These are phyloP conservation scores for Rosa persica DNA, from an alignment of 306 rosid species.

Conservation along the genomic window DNA sequence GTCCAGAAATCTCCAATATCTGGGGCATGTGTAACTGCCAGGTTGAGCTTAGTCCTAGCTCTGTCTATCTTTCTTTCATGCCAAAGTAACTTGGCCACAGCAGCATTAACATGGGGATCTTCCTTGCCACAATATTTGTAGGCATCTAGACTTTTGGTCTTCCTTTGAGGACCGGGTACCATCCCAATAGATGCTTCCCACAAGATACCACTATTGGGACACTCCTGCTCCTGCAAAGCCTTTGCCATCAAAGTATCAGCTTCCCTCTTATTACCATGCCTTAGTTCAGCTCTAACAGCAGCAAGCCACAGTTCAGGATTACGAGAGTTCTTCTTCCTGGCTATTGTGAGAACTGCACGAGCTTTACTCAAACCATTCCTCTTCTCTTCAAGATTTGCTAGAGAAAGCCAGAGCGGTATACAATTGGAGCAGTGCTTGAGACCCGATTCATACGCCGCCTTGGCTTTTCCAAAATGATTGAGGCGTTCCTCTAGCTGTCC, in stretches of 20 bases:
- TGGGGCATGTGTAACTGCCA: slow-evolving; percentile 82
- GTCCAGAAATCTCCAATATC: slow-evolving; percentile 92
- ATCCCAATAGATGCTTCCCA: slow-evolving; percentile 83
- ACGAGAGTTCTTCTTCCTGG: slow-evolving; percentile 83
- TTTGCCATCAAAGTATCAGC: slow-evolving; percentile 83
- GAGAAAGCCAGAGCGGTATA: slow-evolving; percentile 76
- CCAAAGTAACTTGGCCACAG: slow-evolving; percentile 82
- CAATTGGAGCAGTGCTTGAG: slow-evolving; percentile 62
- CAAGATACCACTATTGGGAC: slow-evolving; percentile 75
- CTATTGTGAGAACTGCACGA: slow-evolving; percentile 75
- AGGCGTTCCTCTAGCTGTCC: slow-evolving; percentile 84
- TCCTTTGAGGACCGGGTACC: slow-evolving; percentile 85
- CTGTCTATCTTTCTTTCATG: slow-evolving; percentile 77
- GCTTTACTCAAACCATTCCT: slow-evolving; percentile 78
- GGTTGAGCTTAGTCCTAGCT: slow-evolving; percentile 73
- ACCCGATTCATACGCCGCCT: slow-evolving; percentile 68
- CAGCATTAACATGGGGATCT: slow-evolving; percentile 76
- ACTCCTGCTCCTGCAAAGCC: slow-evolving; percentile 80
- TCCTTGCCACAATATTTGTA: slow-evolving; percentile 68
- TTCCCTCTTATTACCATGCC: slow-evolving; percentile 71
- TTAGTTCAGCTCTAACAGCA: slow-evolving; percentile 73
- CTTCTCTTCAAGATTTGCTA: slow-evolving; percentile 77
- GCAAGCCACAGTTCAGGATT: slow-evolving; percentile 86
- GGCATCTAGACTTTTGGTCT: slow-evolving; percentile 76
- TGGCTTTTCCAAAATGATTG: slow-evolving; percentile 61